Evolutionary conservation across 2,329 filamentous ascomycete genomes (phyloP), one percentile per base, ranked within the genome.

Genomic region (Trichoderma atroviride): DNA sequence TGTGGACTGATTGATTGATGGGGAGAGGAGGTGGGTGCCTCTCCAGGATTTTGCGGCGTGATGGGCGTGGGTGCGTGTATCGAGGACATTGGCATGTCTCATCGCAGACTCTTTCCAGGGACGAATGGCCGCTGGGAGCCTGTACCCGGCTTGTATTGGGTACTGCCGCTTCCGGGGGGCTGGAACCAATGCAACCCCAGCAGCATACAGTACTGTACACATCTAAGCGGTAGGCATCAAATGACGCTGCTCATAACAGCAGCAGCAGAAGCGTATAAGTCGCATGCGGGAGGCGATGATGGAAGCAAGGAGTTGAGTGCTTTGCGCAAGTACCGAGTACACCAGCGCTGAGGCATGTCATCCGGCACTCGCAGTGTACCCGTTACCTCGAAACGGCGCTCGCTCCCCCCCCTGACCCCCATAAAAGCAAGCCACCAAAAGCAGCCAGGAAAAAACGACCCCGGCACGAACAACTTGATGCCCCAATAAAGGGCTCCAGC

Each of bases 161-260:
- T 65, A 57, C 62, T 40, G 50, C 55, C 61, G 61, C 47, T 64
- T 64, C 29, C 61, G 61, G 61, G 61, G 52, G 24, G 60, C 13
- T 33, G 29, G 59, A 43, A 53, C n/a, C 27, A 24, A 47, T 63
- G 50, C 60, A 37, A 37, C 40, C 29, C 57, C 31, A 33, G 56
- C 16, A 40, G 37, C 37, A 33, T 58, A 10, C 33, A 37, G 31
- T 27, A 10, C 33, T 24, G 31, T 27, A 35, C 33, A 13, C 33
- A 35, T 13, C 13, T 11, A 35, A 35, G 11, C 33, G 13, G 13
- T 3, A 35, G 11, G 33, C 4, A 35, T 35, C 33, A 35, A 35
- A 19, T 24, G 2, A 3, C 5, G 22, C 22, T 50, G n/a, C 19
- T 24, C 47, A 50, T 24, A 27, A 11, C 31, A 43, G 40, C 37